Evolutionary conservation across 495 filamentous ascomycete species (phyloP).

Genomic region (Lepraria neglecta): DNA sequence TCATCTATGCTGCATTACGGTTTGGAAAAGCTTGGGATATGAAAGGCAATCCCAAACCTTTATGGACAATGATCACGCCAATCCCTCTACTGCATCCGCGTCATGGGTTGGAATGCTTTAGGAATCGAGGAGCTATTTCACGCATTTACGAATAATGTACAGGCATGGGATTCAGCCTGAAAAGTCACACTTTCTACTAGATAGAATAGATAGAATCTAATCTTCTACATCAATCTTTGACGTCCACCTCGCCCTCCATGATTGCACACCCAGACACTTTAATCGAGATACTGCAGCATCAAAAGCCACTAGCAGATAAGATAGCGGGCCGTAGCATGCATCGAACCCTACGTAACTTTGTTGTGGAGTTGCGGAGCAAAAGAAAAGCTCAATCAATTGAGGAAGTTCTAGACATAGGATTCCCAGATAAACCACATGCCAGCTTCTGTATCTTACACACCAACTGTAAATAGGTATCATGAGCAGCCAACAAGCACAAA

Average conservation of each 20-base stretch:
- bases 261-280: neutral
- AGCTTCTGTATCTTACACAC: neutral
- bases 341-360: neutral
- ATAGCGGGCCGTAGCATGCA: neutral
- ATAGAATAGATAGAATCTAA: neutral
- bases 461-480: neutral
- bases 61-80: neutral
- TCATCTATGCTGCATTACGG: neutral
- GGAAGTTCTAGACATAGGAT: neutral
- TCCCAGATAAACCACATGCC: too few relatives aligned
- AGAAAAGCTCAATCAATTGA: neutral
- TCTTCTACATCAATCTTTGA: neutral
- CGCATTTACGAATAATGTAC: neutral
- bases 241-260: too few relatives aligned
- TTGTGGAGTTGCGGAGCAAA: neutral
- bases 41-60: neutral
- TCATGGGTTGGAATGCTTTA: neutral
- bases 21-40: neutral
- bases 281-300: neutral
- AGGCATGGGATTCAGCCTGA: neutral
- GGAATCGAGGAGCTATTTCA: neutral
- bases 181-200: neutral
- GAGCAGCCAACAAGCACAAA: constrained; percentile 8
- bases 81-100: neutral
- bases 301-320: neutral